Conservation (phyloP, 768 basidiomycete species). For the Lentinula sp. region DNA sequence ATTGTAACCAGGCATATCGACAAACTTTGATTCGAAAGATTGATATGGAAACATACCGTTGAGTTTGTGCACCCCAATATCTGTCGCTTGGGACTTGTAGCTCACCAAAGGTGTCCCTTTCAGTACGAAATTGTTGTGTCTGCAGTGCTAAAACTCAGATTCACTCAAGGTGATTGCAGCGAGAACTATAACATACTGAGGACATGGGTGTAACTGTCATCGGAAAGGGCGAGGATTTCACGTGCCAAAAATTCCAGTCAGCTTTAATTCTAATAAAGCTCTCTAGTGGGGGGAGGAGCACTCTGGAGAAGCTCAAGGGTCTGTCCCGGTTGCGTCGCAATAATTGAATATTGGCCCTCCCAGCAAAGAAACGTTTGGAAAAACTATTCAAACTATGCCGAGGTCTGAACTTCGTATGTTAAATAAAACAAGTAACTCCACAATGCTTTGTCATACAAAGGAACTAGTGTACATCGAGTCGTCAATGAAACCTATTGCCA, state of each 20-base stretch:
- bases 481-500: no score
- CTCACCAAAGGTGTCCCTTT: constrained; percentile 95
- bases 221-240: background rate
- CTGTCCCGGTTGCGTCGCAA: no score
- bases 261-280: no score
- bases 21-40: background rate
- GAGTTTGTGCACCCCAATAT: constrained; percentile 99
- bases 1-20: background rate
- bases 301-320: no score
- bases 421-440: no score
- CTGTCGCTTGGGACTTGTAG: constrained; percentile 81
- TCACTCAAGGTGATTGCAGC: background rate
- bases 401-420: no score
- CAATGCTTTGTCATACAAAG: no score
- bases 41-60: constrained; percentile 48
- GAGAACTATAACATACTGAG: background rate
- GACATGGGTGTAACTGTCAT: background rate
- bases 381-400: no score
- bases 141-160: background rate
- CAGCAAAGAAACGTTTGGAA: no score
- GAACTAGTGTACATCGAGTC: no score
- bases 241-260: background rate
- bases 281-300: no score
- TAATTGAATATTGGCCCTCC: no score
- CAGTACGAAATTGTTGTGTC: constrained; percentile 62